Evolutionary conservation across 2,329 filamentous ascomycete genomes (phyloP), one percentile per base, ranked within the genome.

Genomic region (Knufia petricola): DNA sequence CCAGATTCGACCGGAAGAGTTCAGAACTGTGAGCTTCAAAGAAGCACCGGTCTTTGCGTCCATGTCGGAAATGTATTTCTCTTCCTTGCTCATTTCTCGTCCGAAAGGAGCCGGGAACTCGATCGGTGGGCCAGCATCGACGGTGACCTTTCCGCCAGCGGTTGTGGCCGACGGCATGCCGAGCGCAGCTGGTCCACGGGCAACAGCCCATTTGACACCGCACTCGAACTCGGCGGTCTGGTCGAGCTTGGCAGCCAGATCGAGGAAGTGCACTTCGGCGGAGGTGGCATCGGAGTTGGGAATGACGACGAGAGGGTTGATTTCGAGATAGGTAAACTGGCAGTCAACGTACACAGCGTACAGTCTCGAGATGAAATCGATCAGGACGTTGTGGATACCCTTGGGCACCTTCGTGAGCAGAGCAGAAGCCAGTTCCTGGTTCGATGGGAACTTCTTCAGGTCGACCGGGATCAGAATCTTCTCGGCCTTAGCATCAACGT

Each of bases 321-420:
- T 98, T 74, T 98, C 92, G 61, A 98, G 87, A 77, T 98, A 98
- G 65, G 92, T 96, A 81, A 98, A 98, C 73, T 98, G 92, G 81
- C 87, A 94, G 78, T 98, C 92, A 58, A 96, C 92, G 66, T 96
- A 98, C 74, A 98, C 92, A 62, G 90, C 92, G 68, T 98, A 98
- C 59, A 98, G 79, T 63, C 92, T 84, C 64, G 87, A 87, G 75
- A 98, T 98, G 79, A 98, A 98, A 79, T 98, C 92, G 55, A 98
- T 86, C 52, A 98, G 81, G 64, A 98, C 92, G 65, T 95, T 95
- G 81, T 98, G 92, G 46, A 98, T 78, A 67, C 90, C 90, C 74
- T 87, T 75, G 63, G 92, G 92, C 40, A 98, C 88, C 71, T 98
- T 92, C 72, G 83, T 89, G 66, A 98, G 77, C 55, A 98, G 81